Conservation (phyloP, 2,329 filamentous ascomycete genomes). For the Fusarium sp. region DNA sequence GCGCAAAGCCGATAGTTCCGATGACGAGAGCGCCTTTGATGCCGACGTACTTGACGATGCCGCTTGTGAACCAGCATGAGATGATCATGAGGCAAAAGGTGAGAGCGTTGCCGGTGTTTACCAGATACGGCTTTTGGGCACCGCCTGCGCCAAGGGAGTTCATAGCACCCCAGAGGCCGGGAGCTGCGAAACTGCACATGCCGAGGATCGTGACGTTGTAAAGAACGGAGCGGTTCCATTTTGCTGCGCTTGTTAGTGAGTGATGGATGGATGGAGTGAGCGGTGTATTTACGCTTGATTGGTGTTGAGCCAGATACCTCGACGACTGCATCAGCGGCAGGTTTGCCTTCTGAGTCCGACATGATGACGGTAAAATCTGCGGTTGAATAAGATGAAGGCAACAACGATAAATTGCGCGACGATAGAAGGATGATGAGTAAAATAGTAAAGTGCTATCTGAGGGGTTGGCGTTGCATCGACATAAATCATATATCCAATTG, state of each 20-base stretch:
- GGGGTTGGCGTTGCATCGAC: background rate
- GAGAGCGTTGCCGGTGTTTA: constrained; percentile 69
- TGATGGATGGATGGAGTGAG: background rate
- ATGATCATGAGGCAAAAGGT: constrained; percentile 62
- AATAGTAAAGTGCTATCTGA: background rate
- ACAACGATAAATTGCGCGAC: background rate
- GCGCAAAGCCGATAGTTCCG: constrained; percentile 59
- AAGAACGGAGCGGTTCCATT: constrained; percentile 47
- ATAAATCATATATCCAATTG: constrained; percentile 7
- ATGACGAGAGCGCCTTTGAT: constrained; percentile 56
- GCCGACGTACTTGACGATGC: constrained; percentile 44
- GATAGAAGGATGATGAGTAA: no score
- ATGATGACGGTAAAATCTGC: background rate
- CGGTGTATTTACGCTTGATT: constrained; percentile 7
- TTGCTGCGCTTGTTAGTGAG: constrained; percentile 21
- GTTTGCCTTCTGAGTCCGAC: constrained; percentile 16
- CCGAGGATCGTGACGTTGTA: constrained; percentile 51
- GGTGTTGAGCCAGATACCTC: background rate
- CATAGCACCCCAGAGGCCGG: constrained; percentile 50
- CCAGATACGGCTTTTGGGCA: constrained; percentile 70
- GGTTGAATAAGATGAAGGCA: background rate
- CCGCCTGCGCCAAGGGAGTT: constrained; percentile 57
- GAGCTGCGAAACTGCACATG: constrained; percentile 49
- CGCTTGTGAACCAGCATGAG: constrained; percentile 63
- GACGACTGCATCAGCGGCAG: background rate